Percentiles rank a stretch among this genome's conserved stretches.
These are phyloP conservation scores for Ballota nigra DNA, from an alignment of 257 asterid species.

Conservation along the genomic window DNA sequence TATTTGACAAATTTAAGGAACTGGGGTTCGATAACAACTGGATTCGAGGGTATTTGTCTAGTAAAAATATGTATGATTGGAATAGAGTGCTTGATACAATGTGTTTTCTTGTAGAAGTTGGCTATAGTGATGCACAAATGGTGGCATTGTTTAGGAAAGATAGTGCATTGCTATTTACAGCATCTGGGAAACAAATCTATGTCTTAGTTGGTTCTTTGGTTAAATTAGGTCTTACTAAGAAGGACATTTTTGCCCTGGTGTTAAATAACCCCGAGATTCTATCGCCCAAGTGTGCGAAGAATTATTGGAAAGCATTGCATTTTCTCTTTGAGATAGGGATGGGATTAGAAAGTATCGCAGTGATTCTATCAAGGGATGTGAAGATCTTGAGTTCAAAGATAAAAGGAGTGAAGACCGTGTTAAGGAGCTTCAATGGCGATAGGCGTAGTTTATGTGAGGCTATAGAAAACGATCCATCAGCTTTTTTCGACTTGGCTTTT, in stretches of 20 bases:
- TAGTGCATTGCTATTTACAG: constrained; percentile 58
- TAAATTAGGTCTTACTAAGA: constrained; percentile 62
- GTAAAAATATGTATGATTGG: constrained; percentile 57
- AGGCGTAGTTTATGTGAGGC: constrained; percentile 45
- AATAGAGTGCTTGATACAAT: constrained; percentile 49
- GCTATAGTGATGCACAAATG: constrained; percentile 52
- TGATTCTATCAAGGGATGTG: constrained; percentile 48
- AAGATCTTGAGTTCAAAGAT: constrained; percentile 48
- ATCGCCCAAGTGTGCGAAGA: constrained; percentile 53
- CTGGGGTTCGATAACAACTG: constrained; percentile 57
- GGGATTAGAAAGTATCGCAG: constrained; percentile 43
- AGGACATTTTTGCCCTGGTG: constrained; percentile 44
- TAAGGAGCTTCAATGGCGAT: constrained; percentile 53
- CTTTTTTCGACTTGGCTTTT: constrained; percentile 57
- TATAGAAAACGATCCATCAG: constrained; percentile 47
- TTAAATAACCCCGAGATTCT: constrained; percentile 50
- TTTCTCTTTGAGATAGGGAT: constrained; percentile 63
- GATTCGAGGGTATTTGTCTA: constrained; percentile 63
- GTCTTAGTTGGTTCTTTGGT: constrained; percentile 60
- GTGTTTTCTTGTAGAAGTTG: constrained; percentile 61
- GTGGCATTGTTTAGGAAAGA: constrained; percentile 43
- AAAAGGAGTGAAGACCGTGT: constrained; percentile 60
- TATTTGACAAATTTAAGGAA: constrained; percentile 50
- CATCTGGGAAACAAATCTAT: constrained; percentile 73
- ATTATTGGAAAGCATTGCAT: constrained; percentile 61